phyloP scores from a whole-genome alignment of 2,329 filamentous ascomycete genomes.

The Parascedosporium putredinis region DNA sequence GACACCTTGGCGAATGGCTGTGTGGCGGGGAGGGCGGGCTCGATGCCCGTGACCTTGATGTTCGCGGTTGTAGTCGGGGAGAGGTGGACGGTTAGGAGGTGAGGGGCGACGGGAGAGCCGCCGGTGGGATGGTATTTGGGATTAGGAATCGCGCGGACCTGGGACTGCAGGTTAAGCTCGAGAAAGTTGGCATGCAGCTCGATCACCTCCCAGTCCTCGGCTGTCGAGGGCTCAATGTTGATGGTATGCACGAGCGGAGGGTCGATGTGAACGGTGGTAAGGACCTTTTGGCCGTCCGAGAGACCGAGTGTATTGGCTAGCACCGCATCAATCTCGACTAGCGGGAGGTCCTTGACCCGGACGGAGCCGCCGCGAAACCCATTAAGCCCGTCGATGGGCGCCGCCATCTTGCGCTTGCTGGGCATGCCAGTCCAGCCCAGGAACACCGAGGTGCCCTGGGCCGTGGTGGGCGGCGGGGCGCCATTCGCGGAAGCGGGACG shows the following conservation, averaged over 20 bases:
- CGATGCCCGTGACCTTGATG: constrained; percentile 74
- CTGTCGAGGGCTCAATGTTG: constrained; percentile 90
- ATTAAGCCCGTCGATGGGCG: constrained; percentile 60
- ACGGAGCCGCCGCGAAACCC: constrained; percentile 41
- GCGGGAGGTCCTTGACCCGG: constrained; percentile 64
- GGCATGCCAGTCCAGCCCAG: constrained; percentile 97
- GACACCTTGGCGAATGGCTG: constrained; percentile 84
- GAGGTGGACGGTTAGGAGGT: constrained; percentile 83
- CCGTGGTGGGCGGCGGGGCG: constrained; percentile 37
- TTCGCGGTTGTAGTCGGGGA: constrained; percentile 94
- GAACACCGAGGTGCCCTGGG: constrained; percentile 61
- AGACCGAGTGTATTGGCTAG: constrained; percentile 70
- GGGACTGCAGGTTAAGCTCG: constrained; percentile 83
- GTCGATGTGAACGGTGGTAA: constrained; percentile 67
- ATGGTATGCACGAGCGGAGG: constrained; percentile 87
- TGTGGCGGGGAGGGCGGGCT: constrained; percentile 57
- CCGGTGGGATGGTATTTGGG: constrained; percentile 51
- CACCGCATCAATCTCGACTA: constrained; percentile 80
- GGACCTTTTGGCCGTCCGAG: constrained; percentile 70
- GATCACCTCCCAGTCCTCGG: constrained; percentile 98
- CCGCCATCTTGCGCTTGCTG: constrained; percentile 70
- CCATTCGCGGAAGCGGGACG: constrained; percentile 27
- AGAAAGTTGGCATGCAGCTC: constrained; percentile 93
- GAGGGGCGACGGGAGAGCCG: constrained; percentile 43
- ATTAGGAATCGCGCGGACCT: constrained; percentile 89